These are phyloP conservation scores for Myriosclerotinia duriaeana DNA, from an alignment of 2,329 filamentous ascomycete genomes.

Conservation along the genomic window DNA sequence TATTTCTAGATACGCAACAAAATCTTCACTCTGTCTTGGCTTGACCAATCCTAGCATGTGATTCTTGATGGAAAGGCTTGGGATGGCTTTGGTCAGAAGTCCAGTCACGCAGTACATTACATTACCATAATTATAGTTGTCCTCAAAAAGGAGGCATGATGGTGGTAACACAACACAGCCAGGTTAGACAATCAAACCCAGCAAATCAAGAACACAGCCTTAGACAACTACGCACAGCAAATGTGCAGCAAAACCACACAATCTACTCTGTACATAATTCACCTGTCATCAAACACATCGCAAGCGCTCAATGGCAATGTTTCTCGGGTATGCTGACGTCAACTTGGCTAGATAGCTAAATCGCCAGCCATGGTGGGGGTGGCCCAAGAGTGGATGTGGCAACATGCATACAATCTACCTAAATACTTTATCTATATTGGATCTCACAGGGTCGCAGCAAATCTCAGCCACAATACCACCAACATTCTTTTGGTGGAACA, in stretches of 20 bases:
- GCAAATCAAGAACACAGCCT: not conserved
- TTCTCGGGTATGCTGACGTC: conserved; percentile 3
- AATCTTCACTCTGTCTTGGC: not conserved
- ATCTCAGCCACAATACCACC: conserved; percentile 13
- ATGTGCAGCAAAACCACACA: conserved; percentile 3
- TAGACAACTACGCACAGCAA: not conserved
- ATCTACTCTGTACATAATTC: not conserved
- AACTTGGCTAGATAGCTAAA: not conserved
- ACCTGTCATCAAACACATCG: not conserved
- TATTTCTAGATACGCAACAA: conserved; percentile 1
- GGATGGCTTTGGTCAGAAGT: no score
- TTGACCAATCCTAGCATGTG: not conserved
- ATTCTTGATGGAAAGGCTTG: not conserved
- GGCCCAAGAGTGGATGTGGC: not conserved
- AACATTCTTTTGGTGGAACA: not conserved
- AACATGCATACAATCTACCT: not conserved
- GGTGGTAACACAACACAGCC: not conserved
- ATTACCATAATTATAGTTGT: not conserved
- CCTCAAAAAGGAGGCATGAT: not conserved
- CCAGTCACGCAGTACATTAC: no score
- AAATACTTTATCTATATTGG: not conserved
- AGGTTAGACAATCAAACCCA: not conserved
- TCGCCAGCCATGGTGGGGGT: not conserved
- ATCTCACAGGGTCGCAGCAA: conserved; percentile 3
- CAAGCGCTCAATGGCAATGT: not conserved